Evolutionary conservation across 768 basidiomycete species (phyloP).

Genomic region (Boletellus ananas): DNA sequence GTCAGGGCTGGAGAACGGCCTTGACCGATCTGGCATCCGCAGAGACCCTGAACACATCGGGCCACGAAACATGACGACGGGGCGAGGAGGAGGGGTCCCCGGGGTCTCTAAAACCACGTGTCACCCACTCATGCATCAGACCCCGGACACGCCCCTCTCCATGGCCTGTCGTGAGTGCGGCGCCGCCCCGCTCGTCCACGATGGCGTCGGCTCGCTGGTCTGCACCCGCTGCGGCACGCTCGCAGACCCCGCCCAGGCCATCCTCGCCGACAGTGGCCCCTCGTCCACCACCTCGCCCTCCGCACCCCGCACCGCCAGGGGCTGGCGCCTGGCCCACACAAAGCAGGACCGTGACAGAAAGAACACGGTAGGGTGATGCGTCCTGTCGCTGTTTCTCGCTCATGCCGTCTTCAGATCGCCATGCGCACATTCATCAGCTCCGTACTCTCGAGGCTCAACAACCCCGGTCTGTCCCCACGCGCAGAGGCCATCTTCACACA

Average conservation of each 20-base stretch:
- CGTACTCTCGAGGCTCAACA: constrained; percentile 55
- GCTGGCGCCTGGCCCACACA: constrained; percentile 61
- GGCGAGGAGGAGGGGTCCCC: constrained; percentile 12
- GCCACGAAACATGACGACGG: neutral
- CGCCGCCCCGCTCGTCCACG: constrained; percentile 49
- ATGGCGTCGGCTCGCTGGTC: constrained; percentile 55
- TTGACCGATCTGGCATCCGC: constrained; percentile 7
- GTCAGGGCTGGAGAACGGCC: constrained; percentile 4
- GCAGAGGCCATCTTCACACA: constrained; percentile 67
- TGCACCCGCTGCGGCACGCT: constrained; percentile 75
- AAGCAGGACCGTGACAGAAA: constrained; percentile 61
- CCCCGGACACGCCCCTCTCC: constrained; percentile 5
- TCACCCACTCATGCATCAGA: neutral
- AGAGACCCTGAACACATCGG: constrained; percentile 27
- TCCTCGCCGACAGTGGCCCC: constrained; percentile 48
- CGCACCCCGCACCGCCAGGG: constrained; percentile 45
- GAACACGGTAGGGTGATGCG: constrained; percentile 48
- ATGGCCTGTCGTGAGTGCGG: constrained; percentile 53
- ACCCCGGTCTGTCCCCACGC: constrained; percentile 59
- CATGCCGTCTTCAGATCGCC: constrained; percentile 43
- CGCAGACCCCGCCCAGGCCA: constrained; percentile 54
- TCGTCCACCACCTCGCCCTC: constrained; percentile 37
- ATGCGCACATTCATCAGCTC: constrained; percentile 62
- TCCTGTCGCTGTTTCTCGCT: constrained; percentile 16
- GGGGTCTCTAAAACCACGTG: constrained; percentile 20